phyloP scores from a whole-genome alignment of 1,284 basidiomycete species.

The Naganishia sp. region DNA sequence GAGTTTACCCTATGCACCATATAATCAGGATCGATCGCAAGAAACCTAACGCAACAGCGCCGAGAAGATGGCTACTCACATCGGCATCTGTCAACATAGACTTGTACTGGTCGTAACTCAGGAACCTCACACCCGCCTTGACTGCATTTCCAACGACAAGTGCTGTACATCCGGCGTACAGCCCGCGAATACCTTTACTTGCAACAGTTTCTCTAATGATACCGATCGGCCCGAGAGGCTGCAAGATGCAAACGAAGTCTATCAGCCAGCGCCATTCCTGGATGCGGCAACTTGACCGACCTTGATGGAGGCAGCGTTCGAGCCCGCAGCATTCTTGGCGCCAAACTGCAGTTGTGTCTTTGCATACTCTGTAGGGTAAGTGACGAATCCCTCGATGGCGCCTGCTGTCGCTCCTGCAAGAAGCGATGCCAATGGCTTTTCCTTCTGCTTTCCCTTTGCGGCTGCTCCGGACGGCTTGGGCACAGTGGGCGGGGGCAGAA shows the following conservation, averaged over 20 bases:
- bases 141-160: conserved; percentile 83
- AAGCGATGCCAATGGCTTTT: conserved; percentile 60
- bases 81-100: conserved; percentile 74
- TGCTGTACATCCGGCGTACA: conserved; percentile 84
- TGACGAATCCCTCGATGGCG: conserved; percentile 74
- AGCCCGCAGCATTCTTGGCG: conserved; percentile 6
- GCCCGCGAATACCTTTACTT: conserved; percentile 69
- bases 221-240: conserved; percentile 51
- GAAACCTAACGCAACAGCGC: not conserved
- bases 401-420: conserved; percentile 92
- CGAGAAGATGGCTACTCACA: conserved; percentile 55
- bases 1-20: conserved; percentile 73
- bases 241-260: not conserved
- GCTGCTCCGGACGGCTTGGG: conserved; percentile 7
- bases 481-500: conserved; percentile 12
- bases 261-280: no score
- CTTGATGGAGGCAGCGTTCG: conserved; percentile 34
- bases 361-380: conserved; percentile 81
- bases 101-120: conserved; percentile 94
- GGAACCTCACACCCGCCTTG: conserved; percentile 92
- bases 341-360: conserved; percentile 64
- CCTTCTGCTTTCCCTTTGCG: conserved; percentile 13
- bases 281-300: conserved; percentile 35
- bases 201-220: conserved; percentile 59
- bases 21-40: not conserved